These are phyloP conservation scores for Parasarocladium wereldwijsianum DNA, from an alignment of 2,329 filamentous ascomycete genomes.

Conservation along the genomic window DNA sequence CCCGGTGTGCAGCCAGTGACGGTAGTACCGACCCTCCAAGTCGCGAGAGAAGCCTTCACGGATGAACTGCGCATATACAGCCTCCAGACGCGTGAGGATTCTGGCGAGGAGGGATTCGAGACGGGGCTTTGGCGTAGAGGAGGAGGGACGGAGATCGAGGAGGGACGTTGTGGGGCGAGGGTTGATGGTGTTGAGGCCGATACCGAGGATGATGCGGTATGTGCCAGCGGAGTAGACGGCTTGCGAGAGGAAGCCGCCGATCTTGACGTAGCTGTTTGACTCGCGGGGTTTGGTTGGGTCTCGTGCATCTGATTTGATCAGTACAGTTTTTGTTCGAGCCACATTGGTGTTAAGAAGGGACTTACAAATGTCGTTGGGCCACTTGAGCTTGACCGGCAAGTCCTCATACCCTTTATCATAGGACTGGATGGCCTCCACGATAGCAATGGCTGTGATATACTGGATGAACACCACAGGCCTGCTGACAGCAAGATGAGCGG, in stretches of 20 bases:
- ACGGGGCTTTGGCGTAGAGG: constrained; percentile 34
- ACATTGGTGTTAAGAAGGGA: constrained; percentile 5
- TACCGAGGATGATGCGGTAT: constrained; percentile 76
- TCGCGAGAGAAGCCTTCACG: constrained; percentile 56
- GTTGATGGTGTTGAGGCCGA: constrained; percentile 79
- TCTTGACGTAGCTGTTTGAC: constrained; percentile 57
- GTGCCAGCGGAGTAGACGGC: constrained; percentile 62
- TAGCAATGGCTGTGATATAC: constrained; percentile 79
- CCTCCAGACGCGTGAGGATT: constrained; percentile 65
- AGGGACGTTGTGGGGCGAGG: constrained; percentile 76
- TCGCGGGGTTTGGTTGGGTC: constrained; percentile 40
- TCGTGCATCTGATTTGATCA: constrained; percentile 36
- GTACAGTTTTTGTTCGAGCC: background rate
- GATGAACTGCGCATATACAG: constrained; percentile 61
- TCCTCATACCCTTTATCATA: constrained; percentile 65
- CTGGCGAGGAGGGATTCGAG: constrained; percentile 71
- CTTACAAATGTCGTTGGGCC: constrained; percentile 89
- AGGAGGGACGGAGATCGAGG: constrained; percentile 48
- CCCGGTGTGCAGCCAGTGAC: constrained; percentile 71
- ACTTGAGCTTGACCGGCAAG: constrained; percentile 78
- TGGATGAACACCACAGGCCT: constrained; percentile 87
- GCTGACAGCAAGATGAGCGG: constrained; percentile 51
- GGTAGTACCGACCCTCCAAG: constrained; percentile 67
- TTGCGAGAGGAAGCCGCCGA: constrained; percentile 86
- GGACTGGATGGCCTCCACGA: constrained; percentile 65